phyloP scores from a whole-genome alignment of 768 basidiomycete genomes.

The Suillus fuscotomentosus region DNA sequence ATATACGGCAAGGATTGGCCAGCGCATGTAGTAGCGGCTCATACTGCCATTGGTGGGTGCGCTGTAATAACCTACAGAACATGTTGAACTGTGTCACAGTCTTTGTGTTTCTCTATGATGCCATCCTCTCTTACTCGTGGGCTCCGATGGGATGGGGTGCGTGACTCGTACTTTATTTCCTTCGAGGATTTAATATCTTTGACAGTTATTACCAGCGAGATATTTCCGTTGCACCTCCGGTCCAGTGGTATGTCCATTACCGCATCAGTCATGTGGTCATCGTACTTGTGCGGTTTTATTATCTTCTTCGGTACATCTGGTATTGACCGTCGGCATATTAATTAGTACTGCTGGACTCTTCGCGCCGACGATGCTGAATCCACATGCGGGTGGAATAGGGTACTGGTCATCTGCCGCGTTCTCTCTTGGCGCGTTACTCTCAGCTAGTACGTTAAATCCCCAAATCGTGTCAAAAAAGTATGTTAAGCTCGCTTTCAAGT shows the following conservation, averaged over 20 bases:
- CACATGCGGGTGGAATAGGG: conserved; percentile 20
- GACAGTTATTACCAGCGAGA: conserved; percentile 37
- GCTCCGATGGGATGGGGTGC: conserved; percentile 29
- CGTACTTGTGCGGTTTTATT: conserved; percentile 28
- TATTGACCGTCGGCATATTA: background rate
- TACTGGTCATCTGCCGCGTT: conserved; percentile 31
- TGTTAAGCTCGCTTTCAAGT: conserved; percentile 11
- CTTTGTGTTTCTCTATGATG: conserved; percentile 39
- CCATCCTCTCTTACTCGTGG: conserved; percentile 35
- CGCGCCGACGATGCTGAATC: conserved; percentile 25
- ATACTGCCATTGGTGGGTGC: conserved; percentile 27
- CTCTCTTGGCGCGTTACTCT: conserved; percentile 26
- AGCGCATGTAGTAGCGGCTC: conserved; percentile 25
- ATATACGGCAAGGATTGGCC: conserved; percentile 29
- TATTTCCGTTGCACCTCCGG: conserved; percentile 41
- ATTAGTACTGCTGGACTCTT: conserved; percentile 27
- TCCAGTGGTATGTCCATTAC: conserved; percentile 42
- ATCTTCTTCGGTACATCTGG: background rate
- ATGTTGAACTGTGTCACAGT: conserved; percentile 23
- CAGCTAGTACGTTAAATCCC: conserved; percentile 20
- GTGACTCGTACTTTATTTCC: background rate
- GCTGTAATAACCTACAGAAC: conserved; percentile 14
- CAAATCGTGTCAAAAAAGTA: background rate
- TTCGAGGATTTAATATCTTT: conserved; percentile 10
- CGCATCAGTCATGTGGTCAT: conserved; percentile 41